These are phyloP conservation scores for Pythium graminicola DNA, from an alignment of 352 stramenopile species.

Conservation along the genomic window DNA sequence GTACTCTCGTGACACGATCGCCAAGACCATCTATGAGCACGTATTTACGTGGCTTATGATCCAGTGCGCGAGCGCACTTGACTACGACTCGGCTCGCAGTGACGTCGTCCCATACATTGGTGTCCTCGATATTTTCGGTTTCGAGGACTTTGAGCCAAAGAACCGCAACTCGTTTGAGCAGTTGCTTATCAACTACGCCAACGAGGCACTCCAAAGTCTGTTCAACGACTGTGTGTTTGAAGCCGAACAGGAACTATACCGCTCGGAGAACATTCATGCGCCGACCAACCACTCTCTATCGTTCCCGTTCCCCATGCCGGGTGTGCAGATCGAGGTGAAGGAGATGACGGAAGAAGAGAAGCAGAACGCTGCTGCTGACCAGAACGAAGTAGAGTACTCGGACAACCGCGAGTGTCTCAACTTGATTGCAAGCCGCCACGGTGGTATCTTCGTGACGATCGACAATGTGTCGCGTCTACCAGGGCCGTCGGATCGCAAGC, in stretches of 20 bases:
- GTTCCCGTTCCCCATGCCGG: constrained; percentile 64
- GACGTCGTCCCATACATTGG: constrained; percentile 85
- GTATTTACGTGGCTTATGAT: constrained; percentile 87
- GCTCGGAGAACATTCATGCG: constrained; percentile 72
- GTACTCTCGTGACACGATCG: constrained; percentile 84
- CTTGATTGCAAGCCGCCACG: constrained; percentile 73
- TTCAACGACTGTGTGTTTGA: constrained; percentile 89
- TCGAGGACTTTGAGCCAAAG: constrained; percentile 86
- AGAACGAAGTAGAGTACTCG: constrained; percentile 58
- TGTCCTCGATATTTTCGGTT: constrained; percentile 91
- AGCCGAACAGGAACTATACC: constrained; percentile 79
- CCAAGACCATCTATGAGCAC: constrained; percentile 86
- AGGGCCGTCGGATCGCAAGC: constrained; percentile 81
- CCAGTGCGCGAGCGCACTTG: constrained; percentile 66
- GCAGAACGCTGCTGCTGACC: constrained; percentile 32
- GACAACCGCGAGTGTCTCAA: constrained; percentile 84
- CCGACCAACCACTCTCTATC: constrained; percentile 77
- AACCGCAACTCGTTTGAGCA: constrained; percentile 90
- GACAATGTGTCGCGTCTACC: constrained; percentile 81
- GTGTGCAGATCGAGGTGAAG: constrained; percentile 25
- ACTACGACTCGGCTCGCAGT: constrained; percentile 75
- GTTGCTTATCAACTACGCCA: constrained; percentile 91
- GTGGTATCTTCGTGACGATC: constrained; percentile 80
- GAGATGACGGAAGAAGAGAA: constrained; percentile 37
- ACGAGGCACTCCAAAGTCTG: constrained; percentile 85